Conservation (phyloP, 2,329 filamentous ascomycete genomes). For the Cladosporium sp. region DNA sequence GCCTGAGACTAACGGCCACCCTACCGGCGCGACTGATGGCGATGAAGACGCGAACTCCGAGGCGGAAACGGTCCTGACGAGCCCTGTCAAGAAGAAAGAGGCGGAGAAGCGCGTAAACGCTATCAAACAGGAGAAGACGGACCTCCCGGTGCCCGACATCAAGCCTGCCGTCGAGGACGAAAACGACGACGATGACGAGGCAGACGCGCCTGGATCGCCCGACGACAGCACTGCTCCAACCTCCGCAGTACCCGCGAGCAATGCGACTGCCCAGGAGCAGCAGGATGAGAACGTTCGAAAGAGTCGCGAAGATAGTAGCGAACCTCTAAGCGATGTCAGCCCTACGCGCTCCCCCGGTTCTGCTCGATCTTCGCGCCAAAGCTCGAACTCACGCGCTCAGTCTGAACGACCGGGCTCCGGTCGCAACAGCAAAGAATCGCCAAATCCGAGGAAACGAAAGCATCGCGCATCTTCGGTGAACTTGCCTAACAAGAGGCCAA, state of each 20-base stretch:
- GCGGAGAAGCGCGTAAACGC: constrained; percentile 26
- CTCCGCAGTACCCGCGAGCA: constrained; percentile 20
- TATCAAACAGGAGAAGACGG: constrained; percentile 6
- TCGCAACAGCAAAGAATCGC: constrained; percentile 16
- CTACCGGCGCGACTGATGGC: constrained; percentile 12
- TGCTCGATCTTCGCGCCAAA: constrained; percentile 17
- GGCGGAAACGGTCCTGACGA: constrained; percentile 45
- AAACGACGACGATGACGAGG: constrained; percentile 26
- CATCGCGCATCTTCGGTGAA: constrained; percentile 31
- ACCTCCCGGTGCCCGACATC: neutral
- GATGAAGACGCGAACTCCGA: constrained; percentile 40
- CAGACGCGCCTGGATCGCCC: constrained; percentile 25
- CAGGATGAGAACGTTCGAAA: neutral
- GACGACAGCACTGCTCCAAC: constrained; percentile 18
- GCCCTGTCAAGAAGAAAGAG: constrained; percentile 35
- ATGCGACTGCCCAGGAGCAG: constrained; percentile 11
- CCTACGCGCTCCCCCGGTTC: constrained; percentile 24
- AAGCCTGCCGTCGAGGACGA: constrained; percentile 24
- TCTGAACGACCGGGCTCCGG: constrained; percentile 22
- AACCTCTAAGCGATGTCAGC: constrained; percentile 25
- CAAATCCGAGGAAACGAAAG: constrained; percentile 33
- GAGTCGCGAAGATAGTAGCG: constrained; percentile 18
- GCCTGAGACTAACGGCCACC: constrained; percentile 4
- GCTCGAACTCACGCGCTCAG: constrained; percentile 24
- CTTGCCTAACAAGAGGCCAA: constrained; percentile 28